Evolutionary conservation across 1,139 yeast species (phyloP).

Genomic region (Geotrichum cucujoidarum): DNA sequence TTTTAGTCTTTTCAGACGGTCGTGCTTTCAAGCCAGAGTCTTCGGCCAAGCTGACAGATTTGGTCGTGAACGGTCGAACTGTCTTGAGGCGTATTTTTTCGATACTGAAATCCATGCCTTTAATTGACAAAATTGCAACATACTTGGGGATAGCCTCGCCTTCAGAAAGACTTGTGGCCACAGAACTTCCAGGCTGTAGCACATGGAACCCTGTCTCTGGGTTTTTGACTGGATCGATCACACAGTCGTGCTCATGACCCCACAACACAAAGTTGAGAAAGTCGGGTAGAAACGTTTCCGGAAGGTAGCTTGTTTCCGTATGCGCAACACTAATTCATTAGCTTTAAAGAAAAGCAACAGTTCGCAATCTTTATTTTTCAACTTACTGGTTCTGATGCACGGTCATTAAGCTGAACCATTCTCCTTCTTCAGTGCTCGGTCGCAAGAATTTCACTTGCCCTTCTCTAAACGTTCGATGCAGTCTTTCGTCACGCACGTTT

Average conservation of each 20-base stretch:
- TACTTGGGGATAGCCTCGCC: conserved; percentile 72
- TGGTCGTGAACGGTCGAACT: conserved; percentile 79
- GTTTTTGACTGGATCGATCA: conserved; percentile 64
- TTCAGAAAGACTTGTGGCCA: conserved; percentile 84
- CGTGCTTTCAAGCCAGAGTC: conserved; percentile 58
- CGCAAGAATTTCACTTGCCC: conserved; percentile 73
- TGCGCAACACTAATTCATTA: conserved; percentile 51
- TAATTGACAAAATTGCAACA: conserved; percentile 64
- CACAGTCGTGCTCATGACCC: conserved; percentile 98
- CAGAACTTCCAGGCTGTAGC: conserved; percentile 90
- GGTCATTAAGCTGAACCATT: conserved; percentile 81
- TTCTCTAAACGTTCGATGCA: conserved; percentile 75
- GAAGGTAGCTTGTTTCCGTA: conserved; percentile 73
- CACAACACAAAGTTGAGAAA: conserved; percentile 80
- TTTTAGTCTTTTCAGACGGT: conserved; percentile 56
- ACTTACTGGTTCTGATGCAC: conserved; percentile 77
- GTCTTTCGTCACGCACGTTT: conserved; percentile 82
- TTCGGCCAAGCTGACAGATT: conserved; percentile 52
- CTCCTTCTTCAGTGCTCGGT: conserved; percentile 50
- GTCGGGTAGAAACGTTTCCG: conserved; percentile 76
- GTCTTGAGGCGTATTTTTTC: conserved; percentile 65
- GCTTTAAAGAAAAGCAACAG: conserved; percentile 25
- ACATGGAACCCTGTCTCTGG: conserved; percentile 69
- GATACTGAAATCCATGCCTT: conserved; percentile 54
- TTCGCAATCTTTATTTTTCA: not conserved